Evolutionary conservation across 1,284 basidiomycete species (phyloP), one percentile per base, ranked within the genome.

Genomic region (Thecaphora frezii): DNA sequence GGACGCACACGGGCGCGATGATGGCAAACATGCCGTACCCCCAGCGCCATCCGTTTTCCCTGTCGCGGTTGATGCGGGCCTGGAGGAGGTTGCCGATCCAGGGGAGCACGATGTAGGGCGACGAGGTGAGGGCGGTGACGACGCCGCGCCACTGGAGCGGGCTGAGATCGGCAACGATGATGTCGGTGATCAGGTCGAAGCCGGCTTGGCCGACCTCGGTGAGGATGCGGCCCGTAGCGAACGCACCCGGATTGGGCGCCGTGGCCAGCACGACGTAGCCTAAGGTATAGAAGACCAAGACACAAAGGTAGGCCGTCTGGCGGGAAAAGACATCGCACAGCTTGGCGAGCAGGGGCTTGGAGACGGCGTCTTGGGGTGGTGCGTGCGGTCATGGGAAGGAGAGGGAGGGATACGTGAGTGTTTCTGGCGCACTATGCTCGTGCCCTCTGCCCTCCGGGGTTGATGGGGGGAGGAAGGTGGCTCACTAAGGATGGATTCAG

Each of bases 251-350:
- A 12, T 41, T 54, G 40, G 61, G 53, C 7, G 57, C 44, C 10
- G 67, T 30, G 2, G 73, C 71, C 39, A 64, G 30, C 24, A 75
- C 48, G 4, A 75, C 55, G 45, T 66, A 72, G 14, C 73, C 73
- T 7, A 75, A 3, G 16, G 56, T 42, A 45, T 75, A 75, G 48
- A 74, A 67, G 48, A 64, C 43, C 26, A 67, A 36, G 24, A 61
- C 49, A 36, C 74, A 23, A 13, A 46, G 21, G 45, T 60, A 67
- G 12, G 67, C 72, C 14, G 65, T 44, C 23, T 66, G 66, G 16
- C 73, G 66, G 21, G 71, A 72, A 21, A 72, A 74, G 19, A 73
- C 54, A 48, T 75, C 73, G 44, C 69, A 50, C 8, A 74, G 40
- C 45, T 74, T 74, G 37, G 61, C 72, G 28, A 75, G 41, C 24